Evolutionary conservation across 306 rosid genomes (phyloP).

Genomic region (Hippophae tibetana): DNA sequence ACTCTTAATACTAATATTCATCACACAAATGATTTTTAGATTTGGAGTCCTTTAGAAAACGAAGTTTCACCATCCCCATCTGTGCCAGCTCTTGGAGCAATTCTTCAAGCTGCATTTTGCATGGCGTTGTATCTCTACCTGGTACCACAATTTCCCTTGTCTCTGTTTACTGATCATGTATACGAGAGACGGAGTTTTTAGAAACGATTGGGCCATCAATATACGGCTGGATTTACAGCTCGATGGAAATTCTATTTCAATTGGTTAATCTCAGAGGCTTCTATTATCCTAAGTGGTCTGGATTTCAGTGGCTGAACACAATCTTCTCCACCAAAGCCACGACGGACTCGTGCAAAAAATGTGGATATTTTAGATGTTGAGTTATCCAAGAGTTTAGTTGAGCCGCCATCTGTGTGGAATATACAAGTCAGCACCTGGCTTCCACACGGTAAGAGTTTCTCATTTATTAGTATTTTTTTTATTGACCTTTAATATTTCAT

Average conservation of each 20-base stretch:
- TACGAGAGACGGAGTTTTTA: conserved; percentile 76
- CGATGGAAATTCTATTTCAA: conserved; percentile 98
- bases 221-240: conserved; percentile 83
- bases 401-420: conserved; percentile 84
- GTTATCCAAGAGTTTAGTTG: conserved; percentile 80
- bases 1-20: too few relatives aligned
- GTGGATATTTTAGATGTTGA: conserved; percentile 87
- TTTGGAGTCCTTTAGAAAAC: conserved; percentile 61
- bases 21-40: conserved; percentile 23
- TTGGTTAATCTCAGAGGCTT: conserved; percentile 96
- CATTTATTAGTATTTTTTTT: conserved; percentile 5
- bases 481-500: too few relatives aligned
- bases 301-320: conserved; percentile 96
- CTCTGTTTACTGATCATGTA: conserved; percentile 62
- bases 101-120: conserved; percentile 82
- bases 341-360: conserved; percentile 87
- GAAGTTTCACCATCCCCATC: conserved; percentile 62
- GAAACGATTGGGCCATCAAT: conserved; percentile 76
- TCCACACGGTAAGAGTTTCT: conserved; percentile 75
- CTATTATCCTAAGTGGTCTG: conserved; percentile 75
- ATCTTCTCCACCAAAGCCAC: conserved; percentile 75
- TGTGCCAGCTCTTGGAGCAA: conserved; percentile 56
- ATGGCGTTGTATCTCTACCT: conserved; percentile 81
- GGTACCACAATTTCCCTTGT: conserved; percentile 65
- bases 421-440: conserved; percentile 51